Conservation (phyloP, 2,329 filamentous ascomycete species). For the Trichoderma sp. region DNA sequence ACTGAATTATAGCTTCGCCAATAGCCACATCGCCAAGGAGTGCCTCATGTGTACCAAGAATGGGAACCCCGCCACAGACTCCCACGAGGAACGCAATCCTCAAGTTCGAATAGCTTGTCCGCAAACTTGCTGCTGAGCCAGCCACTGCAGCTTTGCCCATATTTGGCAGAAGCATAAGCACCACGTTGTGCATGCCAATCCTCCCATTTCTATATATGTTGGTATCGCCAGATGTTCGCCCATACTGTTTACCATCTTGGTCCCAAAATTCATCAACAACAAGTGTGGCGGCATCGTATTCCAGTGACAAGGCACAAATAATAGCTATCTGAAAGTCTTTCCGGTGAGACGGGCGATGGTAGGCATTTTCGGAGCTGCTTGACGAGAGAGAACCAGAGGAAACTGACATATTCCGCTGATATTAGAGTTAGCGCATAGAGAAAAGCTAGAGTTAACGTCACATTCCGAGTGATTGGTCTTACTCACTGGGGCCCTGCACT, state of each 20-base stretch:
- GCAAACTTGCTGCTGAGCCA: not conserved
- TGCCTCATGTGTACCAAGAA: slow-evolving; percentile 16
- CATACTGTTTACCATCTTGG: slow-evolving; percentile 21
- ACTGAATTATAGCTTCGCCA: slow-evolving; percentile 30
- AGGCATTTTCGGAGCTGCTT: not conserved
- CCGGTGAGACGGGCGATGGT: not conserved
- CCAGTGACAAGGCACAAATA: slow-evolving; percentile 25
- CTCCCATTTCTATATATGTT: slow-evolving; percentile 31
- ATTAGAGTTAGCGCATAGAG: not conserved
- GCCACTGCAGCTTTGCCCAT: slow-evolving; percentile 25
- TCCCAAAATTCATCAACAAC: slow-evolving; percentile 25
- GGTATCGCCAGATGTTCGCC: slow-evolving; percentile 28
- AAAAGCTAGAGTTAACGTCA: fast-evolving
- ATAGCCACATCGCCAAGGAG: slow-evolving; percentile 32
- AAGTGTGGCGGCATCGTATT: slow-evolving; percentile 22
- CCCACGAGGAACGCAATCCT: slow-evolving; percentile 24
- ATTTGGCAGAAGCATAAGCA: slow-evolving; percentile 26
- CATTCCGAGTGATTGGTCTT: not conserved
- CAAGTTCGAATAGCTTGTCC: slow-evolving; percentile 23
- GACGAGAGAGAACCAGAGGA: not conserved
- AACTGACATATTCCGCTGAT: not conserved
- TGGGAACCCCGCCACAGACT: slow-evolving; percentile 26
- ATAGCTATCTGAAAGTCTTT: slow-evolving; percentile 25
- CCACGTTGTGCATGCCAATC: slow-evolving; percentile 26
- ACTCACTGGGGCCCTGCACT: not conserved